A percentile compares a stretch with the other conserved stretches of the same genome.
Evolutionary conservation across 495 filamentous ascomycete species (phyloP).

Genomic region (Terfezia claveryi): DNA sequence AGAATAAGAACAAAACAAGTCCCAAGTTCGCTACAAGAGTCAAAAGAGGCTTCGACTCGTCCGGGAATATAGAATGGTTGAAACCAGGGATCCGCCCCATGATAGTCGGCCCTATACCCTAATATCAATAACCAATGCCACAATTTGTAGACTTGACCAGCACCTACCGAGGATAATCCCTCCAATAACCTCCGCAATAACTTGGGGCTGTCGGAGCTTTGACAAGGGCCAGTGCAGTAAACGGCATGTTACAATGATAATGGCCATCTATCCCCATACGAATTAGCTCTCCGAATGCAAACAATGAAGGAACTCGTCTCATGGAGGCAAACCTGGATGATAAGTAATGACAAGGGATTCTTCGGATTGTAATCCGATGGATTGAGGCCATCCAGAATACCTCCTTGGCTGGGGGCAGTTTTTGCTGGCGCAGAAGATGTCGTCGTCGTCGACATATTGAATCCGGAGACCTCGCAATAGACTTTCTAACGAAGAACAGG

Average conservation of each 20-base stretch:
- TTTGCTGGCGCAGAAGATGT: not conserved
- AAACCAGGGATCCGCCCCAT: constrained; percentile 57
- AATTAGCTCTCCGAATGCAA: not conserved
- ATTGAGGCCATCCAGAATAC: constrained; percentile 53
- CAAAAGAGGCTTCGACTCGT: constrained; percentile 40
- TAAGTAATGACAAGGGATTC: constrained; percentile 83
- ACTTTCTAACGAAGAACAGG: too few species aligned
- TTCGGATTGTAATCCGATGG: constrained; percentile 46
- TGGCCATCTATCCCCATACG: constrained; percentile 35
- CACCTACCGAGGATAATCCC: constrained; percentile 79
- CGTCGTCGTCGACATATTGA: too few species aligned
- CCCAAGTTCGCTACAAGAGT: constrained; percentile 76
- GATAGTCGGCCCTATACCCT: constrained; percentile 34
- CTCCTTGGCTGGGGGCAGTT: constrained; percentile 30
- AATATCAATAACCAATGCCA: not conserved
- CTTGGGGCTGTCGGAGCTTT: constrained; percentile 67
- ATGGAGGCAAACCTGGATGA: constrained; percentile 51
- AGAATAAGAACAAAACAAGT: constrained; percentile 73
- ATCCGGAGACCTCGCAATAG: too few species aligned
- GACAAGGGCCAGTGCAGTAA: constrained; percentile 66
- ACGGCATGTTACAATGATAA: constrained; percentile 81
- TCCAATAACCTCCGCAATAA: constrained; percentile 90
- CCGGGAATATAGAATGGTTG: constrained; percentile 49
- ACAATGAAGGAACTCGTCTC: not conserved
- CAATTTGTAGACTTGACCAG: constrained; percentile 48